Evolutionary conservation across 495 filamentous ascomycete species (phyloP).

Genomic region (Xylaria flabelliformis): DNA sequence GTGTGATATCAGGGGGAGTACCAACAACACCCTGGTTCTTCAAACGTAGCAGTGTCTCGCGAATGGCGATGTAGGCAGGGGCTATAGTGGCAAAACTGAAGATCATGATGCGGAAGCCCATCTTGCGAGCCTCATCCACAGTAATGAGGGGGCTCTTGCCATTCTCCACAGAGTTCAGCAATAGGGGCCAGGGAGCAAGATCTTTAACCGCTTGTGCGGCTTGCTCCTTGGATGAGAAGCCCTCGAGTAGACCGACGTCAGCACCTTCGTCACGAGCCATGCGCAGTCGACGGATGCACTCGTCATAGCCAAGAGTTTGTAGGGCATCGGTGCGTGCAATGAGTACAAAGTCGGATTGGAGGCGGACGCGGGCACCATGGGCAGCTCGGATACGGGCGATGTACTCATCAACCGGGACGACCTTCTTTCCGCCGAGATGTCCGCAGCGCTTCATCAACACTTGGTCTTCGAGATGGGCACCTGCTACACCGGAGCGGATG

Average conservation of each 20-base stretch:
- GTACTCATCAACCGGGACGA: constrained; percentile 63
- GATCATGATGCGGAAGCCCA: constrained; percentile 72
- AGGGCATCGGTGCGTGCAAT: constrained; percentile 71
- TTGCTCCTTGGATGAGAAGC: constrained; percentile 62
- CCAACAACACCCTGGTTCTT: constrained; percentile 58
- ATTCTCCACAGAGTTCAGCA: constrained; percentile 70
- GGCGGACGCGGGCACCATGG: constrained; percentile 45
- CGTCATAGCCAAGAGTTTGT: constrained; percentile 66
- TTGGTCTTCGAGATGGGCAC: constrained; percentile 75
- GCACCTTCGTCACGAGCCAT: constrained; percentile 64
- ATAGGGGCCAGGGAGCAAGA: constrained; percentile 62
- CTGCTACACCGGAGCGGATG: constrained; percentile 67
- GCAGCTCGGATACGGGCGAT: constrained; percentile 63
- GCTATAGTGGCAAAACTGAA: constrained; percentile 61
- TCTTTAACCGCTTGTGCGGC: constrained; percentile 58
- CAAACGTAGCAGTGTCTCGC: constrained; percentile 50
- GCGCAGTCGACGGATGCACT: constrained; percentile 35
- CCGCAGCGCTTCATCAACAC: constrained; percentile 69
- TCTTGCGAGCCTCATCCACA: constrained; percentile 60
- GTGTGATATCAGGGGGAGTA: constrained; percentile 50
- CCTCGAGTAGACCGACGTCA: constrained; percentile 71
- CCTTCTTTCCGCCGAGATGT: constrained; percentile 65
- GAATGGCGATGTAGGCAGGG: constrained; percentile 61
- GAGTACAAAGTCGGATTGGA: constrained; percentile 63
- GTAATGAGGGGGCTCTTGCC: constrained; percentile 65